Evolutionary conservation across 805 yeast species (phyloP).

Genomic region (Cyberlindnera japonica): DNA sequence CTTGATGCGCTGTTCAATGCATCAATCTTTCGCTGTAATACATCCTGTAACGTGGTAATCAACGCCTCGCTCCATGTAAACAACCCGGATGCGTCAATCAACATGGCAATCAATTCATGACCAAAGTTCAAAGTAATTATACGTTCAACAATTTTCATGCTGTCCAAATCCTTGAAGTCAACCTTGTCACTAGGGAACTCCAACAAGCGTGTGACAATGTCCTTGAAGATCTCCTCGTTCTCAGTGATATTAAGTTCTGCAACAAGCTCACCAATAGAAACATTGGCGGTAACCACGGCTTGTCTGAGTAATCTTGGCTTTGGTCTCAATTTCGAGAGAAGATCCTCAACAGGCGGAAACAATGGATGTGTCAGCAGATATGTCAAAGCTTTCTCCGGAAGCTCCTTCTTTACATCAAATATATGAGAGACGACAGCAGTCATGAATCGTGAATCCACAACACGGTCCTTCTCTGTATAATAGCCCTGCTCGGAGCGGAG

Average conservation of each 20-base stretch:
- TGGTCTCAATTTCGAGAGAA: constrained; percentile 49
- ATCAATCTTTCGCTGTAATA: constrained; percentile 46
- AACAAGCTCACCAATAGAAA: constrained; percentile 61
- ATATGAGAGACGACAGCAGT: constrained; percentile 41
- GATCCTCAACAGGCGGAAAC: constrained; percentile 63
- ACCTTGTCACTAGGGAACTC: constrained; percentile 48
- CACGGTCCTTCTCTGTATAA: constrained; percentile 63
- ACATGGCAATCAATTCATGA: constrained; percentile 56
- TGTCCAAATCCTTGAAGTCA: constrained; percentile 22
- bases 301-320: constrained; percentile 71
- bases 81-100: constrained; percentile 72
- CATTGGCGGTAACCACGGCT: constrained; percentile 73
- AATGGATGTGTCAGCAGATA: constrained; percentile 85
- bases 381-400: constrained; percentile 49
- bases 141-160: constrained; percentile 41
- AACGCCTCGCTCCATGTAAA: constrained; percentile 58
- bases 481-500: constrained; percentile 40
- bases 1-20: constrained; percentile 39
- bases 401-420: constrained; percentile 24
- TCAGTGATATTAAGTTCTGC: constrained; percentile 52
- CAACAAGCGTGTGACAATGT: constrained; percentile 60
- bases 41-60: constrained; percentile 40
- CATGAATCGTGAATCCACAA: constrained; percentile 58
- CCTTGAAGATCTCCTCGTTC: constrained; percentile 63
- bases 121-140: constrained; percentile 47